Percentiles rank a stretch among this genome's conserved stretches.
phyloP scores from a whole-genome alignment of 441 rosid genomes.

The Populus trichocarpa region DNA sequence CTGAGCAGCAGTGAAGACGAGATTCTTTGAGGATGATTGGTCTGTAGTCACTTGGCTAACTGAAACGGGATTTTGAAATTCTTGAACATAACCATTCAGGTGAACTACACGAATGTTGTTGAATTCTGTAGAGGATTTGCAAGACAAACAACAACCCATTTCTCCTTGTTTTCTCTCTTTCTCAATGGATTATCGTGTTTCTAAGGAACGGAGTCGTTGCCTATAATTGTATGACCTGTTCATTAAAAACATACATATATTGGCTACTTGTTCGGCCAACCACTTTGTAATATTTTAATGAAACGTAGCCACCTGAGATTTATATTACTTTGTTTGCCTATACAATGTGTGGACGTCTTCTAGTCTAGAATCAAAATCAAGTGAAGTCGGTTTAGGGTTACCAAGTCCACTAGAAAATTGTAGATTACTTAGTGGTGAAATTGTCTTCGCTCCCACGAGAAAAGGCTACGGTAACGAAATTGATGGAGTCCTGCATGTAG shows the following conservation, averaged over 20 bases:
- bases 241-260: too few species aligned
- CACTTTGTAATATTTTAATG: background rate
- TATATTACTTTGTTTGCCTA: background rate
- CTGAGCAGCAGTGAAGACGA: constrained; percentile 34
- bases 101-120: constrained; percentile 37
- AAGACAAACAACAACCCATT: constrained; percentile 39
- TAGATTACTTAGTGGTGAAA: background rate
- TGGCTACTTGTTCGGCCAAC: background rate
- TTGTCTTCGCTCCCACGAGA: too few species aligned
- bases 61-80: constrained; percentile 30
- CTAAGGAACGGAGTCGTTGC: background rate
- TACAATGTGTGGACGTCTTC: background rate
- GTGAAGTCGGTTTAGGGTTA: background rate
- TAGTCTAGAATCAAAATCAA: background rate
- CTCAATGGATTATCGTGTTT: background rate
- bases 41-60: constrained; percentile 24
- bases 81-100: constrained; percentile 35
- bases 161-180: background rate
- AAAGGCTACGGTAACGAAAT: too few species aligned
- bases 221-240: background rate
- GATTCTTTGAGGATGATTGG: constrained; percentile 4
- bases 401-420: background rate
- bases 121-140: constrained; percentile 13
- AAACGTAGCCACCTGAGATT: background rate
- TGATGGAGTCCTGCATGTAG: too few species aligned